A percentile compares a stretch with the other conserved stretches of the same genome.
phyloP scores from a whole-genome alignment of 164 flowering plant species.

The Chimonanthus praecox region DNA sequence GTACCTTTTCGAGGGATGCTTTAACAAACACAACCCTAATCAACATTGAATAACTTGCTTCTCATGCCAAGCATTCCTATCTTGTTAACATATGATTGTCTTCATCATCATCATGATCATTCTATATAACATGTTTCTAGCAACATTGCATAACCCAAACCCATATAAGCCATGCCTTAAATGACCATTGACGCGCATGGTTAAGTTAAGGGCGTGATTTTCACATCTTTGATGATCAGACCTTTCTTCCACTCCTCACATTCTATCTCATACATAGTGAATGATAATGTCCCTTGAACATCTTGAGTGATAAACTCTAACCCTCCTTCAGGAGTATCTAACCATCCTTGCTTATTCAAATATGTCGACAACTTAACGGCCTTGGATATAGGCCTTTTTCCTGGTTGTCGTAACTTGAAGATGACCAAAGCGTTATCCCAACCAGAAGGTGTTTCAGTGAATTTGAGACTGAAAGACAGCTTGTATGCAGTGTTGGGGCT shows the following conservation, averaged over 20 bases:
- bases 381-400: slow-evolving; percentile 1
- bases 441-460: not conserved
- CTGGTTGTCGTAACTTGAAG: slow-evolving; percentile 8
- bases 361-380: not conserved
- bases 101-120: no score
- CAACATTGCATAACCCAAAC: not conserved
- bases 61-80: no score
- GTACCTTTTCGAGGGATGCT: not conserved
- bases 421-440: slow-evolving; percentile 6
- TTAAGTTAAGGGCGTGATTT: not conserved
- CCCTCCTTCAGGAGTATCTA: not conserved
- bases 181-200: not conserved
- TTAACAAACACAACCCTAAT: not conserved
- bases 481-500: not conserved
- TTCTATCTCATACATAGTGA: slow-evolving; percentile 16
- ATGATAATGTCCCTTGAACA: not conserved
- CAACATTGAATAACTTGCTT: no score
- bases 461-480: slow-evolving; percentile 1
- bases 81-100: not conserved
- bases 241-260: slow-evolving; percentile 12
- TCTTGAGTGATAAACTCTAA: not conserved
- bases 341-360: not conserved
- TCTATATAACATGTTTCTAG: not conserved
- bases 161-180: not conserved
- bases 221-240: slow-evolving; percentile 10